Evolutionary conservation across 2,329 filamentous ascomycete species (phyloP).

Genomic region (Saccharata proteae): DNA sequence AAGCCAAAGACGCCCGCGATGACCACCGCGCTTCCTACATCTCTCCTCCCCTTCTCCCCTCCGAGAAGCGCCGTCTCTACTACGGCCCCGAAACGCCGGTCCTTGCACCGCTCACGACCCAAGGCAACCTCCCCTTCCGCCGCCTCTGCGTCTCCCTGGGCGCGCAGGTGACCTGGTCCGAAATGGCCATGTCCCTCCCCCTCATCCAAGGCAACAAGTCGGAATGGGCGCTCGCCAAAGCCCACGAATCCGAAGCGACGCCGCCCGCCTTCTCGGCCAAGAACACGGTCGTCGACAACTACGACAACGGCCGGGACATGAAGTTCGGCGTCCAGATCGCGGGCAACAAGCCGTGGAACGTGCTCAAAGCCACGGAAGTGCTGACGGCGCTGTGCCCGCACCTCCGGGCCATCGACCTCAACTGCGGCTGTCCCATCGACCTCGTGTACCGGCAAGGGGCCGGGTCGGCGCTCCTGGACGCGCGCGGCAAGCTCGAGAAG

Average conservation of each 20-base stretch:
- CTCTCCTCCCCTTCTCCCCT: conserved; percentile 80
- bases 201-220: conserved; percentile 79
- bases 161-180: conserved; percentile 88
- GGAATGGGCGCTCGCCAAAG: conserved; percentile 92
- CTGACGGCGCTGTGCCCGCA: conserved; percentile 66
- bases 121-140: conserved; percentile 91
- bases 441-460: conserved; percentile 79
- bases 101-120: conserved; percentile 88
- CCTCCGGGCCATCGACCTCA: conserved; percentile 83
- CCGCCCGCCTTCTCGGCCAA: conserved; percentile 55
- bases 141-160: conserved; percentile 81
- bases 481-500: conserved; percentile 77
- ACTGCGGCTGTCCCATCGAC: conserved; percentile 96
- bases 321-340: conserved; percentile 90
- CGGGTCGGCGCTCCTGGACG: conserved; percentile 84
- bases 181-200: conserved; percentile 92
- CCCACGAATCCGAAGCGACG: conserved; percentile 68
- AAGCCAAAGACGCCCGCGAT: conserved; percentile 28
- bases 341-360: conserved; percentile 82
- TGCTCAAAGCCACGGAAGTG: conserved; percentile 75
- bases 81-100: conserved; percentile 89
- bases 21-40: conserved; percentile 69
- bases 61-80: conserved; percentile 87
- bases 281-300: conserved; percentile 53
- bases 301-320: conserved; percentile 71